Base-by-base conservation (phyloP, 2,329 filamentous ascomycete species). In the Ophiostoma quercus region DNA sequence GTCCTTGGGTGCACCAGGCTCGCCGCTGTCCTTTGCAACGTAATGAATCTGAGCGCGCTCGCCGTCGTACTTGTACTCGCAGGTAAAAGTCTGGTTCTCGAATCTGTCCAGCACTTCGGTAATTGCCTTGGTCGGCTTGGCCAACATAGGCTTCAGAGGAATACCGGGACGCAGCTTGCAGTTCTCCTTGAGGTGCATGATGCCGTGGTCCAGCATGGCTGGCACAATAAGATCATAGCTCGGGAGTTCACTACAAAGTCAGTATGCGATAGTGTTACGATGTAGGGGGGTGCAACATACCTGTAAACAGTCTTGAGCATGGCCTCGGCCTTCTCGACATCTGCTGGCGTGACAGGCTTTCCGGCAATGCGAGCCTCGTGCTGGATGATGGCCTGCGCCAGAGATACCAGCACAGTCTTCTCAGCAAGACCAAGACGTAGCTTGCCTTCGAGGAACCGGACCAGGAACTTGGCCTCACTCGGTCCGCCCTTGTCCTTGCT, bases 31-130 rank as follows among this genome's bases (percentile, higher is more conserved):
- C 4, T 71, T 71, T 34, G 94, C 90, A 41, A 98, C 92, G 74
- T 96, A 99, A 78, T 99, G 95, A 67, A 99, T 98, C 78, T 99
- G 95, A n/a, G 95, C 95, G 77, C 95, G 86, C 79, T 99, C 95
- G 67, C 95, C 95, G 76, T 99, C 95, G 77, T 99, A 99, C 79
- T 99, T 99, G 84, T 96, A 99, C 78, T 99, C 95, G 80, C 95
- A 99, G 0, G 95, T 98, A 76, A 99, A 99, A 34, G 90, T 91
- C 77, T 97, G 95, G 73, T 91, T 89, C 77, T 98, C 95, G 74
- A 99, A 99, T 5, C 95, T 91, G 79, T 99, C 94, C 12, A 99
- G 85, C 0, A 99, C 95, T 80, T 99, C 95, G 0, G 94, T 97
- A 75, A 99, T 97, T 5, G 95, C 94, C 79, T 99, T 99, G 11